Evolutionary conservation across 1,139 yeast genomes (phyloP).

Genomic region (Scheffersomyces cryptocercus): DNA sequence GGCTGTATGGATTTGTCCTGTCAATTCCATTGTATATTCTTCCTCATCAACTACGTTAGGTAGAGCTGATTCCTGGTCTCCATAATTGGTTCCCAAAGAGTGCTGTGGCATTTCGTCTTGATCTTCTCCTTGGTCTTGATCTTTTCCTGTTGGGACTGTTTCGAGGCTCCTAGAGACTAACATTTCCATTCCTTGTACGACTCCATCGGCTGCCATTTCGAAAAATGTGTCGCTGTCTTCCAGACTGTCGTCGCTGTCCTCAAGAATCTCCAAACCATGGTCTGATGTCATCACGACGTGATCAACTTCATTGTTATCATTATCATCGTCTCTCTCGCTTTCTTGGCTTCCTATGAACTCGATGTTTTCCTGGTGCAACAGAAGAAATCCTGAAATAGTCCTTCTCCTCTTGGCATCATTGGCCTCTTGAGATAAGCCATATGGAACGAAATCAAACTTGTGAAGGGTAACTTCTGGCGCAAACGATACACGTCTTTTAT

Average conservation of each 20-base stretch:
- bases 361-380: background rate
- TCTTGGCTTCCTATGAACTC: too few species aligned
- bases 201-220: conserved; percentile 6
- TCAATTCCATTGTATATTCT: conserved; percentile 5
- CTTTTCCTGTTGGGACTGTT: background rate
- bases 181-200: conserved; percentile 2
- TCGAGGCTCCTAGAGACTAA: background rate
- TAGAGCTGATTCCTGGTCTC: too few species aligned
- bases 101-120: too few species aligned
- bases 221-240: conserved; percentile 7
- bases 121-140: too few species aligned
- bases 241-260: conserved; percentile 13
- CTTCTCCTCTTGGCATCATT: conserved; percentile 13
- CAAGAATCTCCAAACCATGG: conserved; percentile 10
- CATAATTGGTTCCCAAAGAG: too few species aligned
- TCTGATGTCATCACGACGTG: conserved; percentile 1
- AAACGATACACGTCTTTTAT: conserved; percentile 62
- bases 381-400: conserved; percentile 8
- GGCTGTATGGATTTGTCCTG: background rate
- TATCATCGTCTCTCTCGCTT: too few species aligned
- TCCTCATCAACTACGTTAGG: background rate
- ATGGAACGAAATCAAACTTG: conserved; percentile 55
- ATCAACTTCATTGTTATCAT: too few species aligned
- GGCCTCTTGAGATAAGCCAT: conserved; percentile 4
- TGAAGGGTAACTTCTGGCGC: conserved; percentile 78